Evolutionary conservation across 2,329 filamentous ascomycete genomes (phyloP).

Genomic region (Chaetomiaceae sp.): DNA sequence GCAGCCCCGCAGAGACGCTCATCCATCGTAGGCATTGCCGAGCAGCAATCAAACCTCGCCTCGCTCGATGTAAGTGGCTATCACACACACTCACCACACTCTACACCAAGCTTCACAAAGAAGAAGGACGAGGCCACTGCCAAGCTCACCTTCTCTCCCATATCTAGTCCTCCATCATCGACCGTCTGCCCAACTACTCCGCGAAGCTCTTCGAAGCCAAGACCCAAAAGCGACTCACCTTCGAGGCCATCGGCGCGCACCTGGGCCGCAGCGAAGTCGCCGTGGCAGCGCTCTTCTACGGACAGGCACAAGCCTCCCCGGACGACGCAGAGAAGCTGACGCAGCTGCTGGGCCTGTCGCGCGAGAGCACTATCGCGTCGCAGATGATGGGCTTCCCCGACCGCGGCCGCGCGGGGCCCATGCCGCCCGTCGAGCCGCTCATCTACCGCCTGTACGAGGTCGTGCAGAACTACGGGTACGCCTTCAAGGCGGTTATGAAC

Average conservation of each 20-base stretch:
- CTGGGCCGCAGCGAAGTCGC: slow-evolving; percentile 78
- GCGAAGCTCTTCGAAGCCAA: slow-evolving; percentile 76
- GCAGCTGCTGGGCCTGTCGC: slow-evolving; percentile 45
- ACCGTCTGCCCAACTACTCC: slow-evolving; percentile 64
- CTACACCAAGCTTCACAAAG: not conserved
- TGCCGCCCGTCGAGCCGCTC: slow-evolving; percentile 78
- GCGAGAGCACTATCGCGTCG: slow-evolving; percentile 45
- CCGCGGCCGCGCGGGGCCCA: slow-evolving; percentile 69
- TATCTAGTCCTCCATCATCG: slow-evolving; percentile 45
- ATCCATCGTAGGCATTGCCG: slow-evolving; percentile 20
- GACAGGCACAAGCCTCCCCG: slow-evolving; percentile 49
- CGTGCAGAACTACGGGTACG: slow-evolving; percentile 94
- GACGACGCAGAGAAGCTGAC: slow-evolving; percentile 55
- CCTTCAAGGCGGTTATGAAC: slow-evolving; percentile 90
- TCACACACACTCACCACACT: not conserved
- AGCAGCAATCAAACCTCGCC: slow-evolving; percentile 24
- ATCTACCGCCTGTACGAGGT: slow-evolving; percentile 92
- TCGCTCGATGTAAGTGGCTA: slow-evolving; percentile 35
- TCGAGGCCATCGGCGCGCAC: slow-evolving; percentile 67
- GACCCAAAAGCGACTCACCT: slow-evolving; percentile 65
- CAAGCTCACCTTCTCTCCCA: not conserved
- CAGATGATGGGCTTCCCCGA: slow-evolving; percentile 72
- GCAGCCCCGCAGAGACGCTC: not conserved
- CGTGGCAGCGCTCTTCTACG: slow-evolving; percentile 84
- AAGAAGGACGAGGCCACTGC: not conserved